Evolutionary conservation across 352 stramenopile genomes (phyloP), one percentile per base, ranked within the genome.

Genomic region (Globisporangium nagaii): DNA sequence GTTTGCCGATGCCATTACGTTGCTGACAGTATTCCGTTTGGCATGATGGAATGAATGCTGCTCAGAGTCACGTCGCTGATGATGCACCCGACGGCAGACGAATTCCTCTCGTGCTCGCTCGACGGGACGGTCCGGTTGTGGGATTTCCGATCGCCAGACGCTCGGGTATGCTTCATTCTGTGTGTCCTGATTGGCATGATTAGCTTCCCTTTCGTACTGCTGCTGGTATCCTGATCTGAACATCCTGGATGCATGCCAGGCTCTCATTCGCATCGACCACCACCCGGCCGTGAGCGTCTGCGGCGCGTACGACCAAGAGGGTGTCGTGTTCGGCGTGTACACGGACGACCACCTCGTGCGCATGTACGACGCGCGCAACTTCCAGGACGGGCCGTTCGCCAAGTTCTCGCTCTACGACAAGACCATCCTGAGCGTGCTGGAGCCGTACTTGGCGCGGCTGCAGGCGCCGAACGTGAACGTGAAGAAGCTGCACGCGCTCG

Each of bases 331-430:
- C 63, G 84, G 67, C 22, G 84, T 93, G 22, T 93, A 91, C 68
- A 88, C 79, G 31, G 82, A 90, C 49, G 84, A 95, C 60, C 70
- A 86, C 56, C 69, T 95, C 50, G 84, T 95, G 44, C 84, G 84
- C 46, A 92, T 95, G 83, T 95, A 95, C 60, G 84, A 95, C 58
- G 84, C 84, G 25, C 80, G 84, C 41, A 93, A 93, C 62, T 93
- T 88, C 62, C 79, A 90, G 58, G 84, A 93, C 61, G 84, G 84
- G 6, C 84, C 84, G 13, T 95, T 95, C 50, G 84, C 79, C 65
- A 95, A 93, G 65, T 95, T 95, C 44, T 88, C 79, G 48, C 73
- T 95, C 2, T 87, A 93, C 53, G 82, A 93, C 60, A 58, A 75
- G 19, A 88, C 70, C 44, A 74, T 95, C 52, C 25, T 88, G 34